These are phyloP conservation scores for Calcarisporium arbuscula DNA, from an alignment of 2,329 filamentous ascomycete species.

Conservation along the genomic window DNA sequence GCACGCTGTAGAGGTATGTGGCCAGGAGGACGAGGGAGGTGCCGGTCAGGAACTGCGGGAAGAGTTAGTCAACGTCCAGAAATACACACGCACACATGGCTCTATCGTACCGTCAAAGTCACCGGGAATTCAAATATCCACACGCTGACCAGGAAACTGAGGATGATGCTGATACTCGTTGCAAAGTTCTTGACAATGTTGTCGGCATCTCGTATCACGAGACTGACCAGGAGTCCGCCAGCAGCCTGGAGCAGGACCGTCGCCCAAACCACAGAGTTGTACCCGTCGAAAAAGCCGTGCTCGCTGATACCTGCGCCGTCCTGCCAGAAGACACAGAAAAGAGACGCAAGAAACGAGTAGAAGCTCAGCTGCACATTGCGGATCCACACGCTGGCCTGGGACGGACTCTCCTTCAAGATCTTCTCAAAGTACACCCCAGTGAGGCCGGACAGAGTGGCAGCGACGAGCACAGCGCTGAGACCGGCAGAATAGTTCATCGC, in stretches of 20 bases:
- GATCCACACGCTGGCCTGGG: conserved; percentile 77
- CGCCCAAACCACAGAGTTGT: conserved; percentile 86
- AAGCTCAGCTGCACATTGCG: conserved; percentile 92
- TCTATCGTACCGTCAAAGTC: conserved; percentile 63
- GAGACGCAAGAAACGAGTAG: conserved; percentile 84
- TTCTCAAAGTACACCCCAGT: conserved; percentile 89
- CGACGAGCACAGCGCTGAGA: conserved; percentile 67
- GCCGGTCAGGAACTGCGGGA: conserved; percentile 70
- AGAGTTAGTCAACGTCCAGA: conserved; percentile 6
- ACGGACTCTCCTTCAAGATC: conserved; percentile 77
- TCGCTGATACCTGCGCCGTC: conserved; percentile 79
- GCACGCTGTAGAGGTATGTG: conserved; percentile 77
- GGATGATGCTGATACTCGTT: conserved; percentile 82
- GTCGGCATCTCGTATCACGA: conserved; percentile 34
- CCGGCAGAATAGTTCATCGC: conserved; percentile 75
- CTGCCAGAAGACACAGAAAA: conserved; percentile 80
- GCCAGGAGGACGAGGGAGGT: conserved; percentile 72
- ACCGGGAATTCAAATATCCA: conserved; percentile 78
- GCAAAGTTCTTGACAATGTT: conserved; percentile 94
- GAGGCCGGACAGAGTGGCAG: conserved; percentile 74
- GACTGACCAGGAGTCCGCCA: conserved; percentile 68
- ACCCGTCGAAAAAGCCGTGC: conserved; percentile 89
- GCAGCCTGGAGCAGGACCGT: conserved; percentile 76
- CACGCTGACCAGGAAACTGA: conserved; percentile 80
- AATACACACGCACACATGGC: no score